Evolutionary conservation across 2,329 filamentous ascomycete genomes (phyloP).

Genomic region (Metarhizium rileyi): DNA sequence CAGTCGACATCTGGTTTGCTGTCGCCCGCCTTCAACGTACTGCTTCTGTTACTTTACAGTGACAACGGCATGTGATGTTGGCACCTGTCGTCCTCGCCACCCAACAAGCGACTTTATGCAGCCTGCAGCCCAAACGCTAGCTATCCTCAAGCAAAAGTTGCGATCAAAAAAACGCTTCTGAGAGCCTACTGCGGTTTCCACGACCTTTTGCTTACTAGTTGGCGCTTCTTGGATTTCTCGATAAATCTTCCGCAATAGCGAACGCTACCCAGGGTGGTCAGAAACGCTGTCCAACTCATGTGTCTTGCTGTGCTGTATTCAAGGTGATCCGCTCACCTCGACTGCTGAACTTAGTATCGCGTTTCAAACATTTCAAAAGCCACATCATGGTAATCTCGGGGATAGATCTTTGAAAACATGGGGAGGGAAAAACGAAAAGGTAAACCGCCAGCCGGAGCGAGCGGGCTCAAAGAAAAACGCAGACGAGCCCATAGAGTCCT

Average conservation of each 20-base stretch:
- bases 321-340: not conserved
- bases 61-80: not conserved
- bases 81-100: not conserved
- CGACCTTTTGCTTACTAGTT: not conserved
- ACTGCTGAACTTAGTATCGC: not conserved
- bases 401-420: slow-evolving; percentile 15
- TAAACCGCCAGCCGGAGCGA: slow-evolving; percentile 14
- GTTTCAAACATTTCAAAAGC: not conserved
- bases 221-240: not conserved
- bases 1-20: slow-evolving; percentile 1
- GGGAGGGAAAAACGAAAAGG: slow-evolving; percentile 25
- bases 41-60: not conserved
- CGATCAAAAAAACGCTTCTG: not conserved
- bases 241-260: not conserved
- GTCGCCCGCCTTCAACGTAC: not conserved
- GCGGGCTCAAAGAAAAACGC: slow-evolving; percentile 27
- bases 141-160: not conserved
- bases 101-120: not conserved
- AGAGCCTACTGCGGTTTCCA: not conserved
- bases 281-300: not conserved
- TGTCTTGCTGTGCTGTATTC: not conserved
- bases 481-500: slow-evolving; percentile 22
- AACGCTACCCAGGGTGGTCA: not conserved
- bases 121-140: not conserved
- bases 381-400: slow-evolving; percentile 6